Evolutionary conservation across 768 basidiomycete species (phyloP), one percentile per base, ranked within the genome.

Genomic region (Pleurotus cornucopiae): DNA sequence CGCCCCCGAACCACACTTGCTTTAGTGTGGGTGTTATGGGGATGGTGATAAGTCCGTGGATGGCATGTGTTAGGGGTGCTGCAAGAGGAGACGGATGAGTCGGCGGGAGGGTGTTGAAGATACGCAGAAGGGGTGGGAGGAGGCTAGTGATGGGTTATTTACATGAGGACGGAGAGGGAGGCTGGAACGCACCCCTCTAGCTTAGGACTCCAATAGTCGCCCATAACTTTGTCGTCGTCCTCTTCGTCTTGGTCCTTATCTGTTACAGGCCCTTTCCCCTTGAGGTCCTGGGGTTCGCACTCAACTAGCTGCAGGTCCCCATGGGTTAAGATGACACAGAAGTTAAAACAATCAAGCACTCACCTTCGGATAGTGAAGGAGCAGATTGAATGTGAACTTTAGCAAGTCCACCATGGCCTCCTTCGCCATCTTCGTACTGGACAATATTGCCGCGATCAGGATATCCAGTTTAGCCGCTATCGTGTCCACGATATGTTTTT

Each of bases 401-500:
- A 98, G 78, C 21, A 94, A 66, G 68, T 98, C 94, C 3, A 81
- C 78, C 73, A 89, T 79, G 2, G 94, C 91, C 55, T 91, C 89
- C 61, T 78, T 79, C 26, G 83, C 75, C 72, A 82, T 75, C 59
- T 79, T 74, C 16, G 77, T 64, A 56, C 83, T 78, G 40, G 73
- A 69, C 41, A 83, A 74, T 57, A 88, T 73, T 48, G 69, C 71
- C 41, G 66, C 69, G 2, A 74, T 70, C 26, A 89, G 72, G 30
- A 76, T 67, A 57, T 89, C 89, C 14, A 90, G 73, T 60, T 88
- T 88, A 12, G 69, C 54, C 12, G 69, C 72, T 20, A 91, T 76
- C 49, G 88, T 77, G 18, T 90, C 87, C 46, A 85, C 69, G 41
- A 88, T 74, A 43, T 75, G 77, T 62, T 86, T 86, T 43, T 76